Percentiles rank a stretch among this genome's conserved stretches.
phyloP scores from a whole-genome alignment of 805 yeast species.

The Spathaspora girioi region DNA sequence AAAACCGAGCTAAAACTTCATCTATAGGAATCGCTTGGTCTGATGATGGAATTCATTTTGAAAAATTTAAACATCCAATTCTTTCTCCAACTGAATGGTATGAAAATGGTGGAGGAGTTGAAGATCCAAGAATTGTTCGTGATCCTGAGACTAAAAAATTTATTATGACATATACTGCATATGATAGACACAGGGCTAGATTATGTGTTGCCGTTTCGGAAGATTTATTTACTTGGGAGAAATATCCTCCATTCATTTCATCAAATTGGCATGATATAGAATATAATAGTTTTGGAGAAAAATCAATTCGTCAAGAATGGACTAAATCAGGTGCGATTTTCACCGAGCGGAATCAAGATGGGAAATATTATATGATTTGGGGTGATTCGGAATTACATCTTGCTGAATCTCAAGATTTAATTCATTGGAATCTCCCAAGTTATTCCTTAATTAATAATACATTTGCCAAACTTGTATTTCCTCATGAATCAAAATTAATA shows the following conservation, averaged over 20 bases:
- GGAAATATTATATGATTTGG: conserved; percentile 41
- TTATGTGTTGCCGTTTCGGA: conserved; percentile 37
- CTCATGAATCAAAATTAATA: conserved; percentile 33
- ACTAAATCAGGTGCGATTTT: conserved; percentile 42
- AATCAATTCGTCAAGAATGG: conserved; percentile 30
- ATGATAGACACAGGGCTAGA: conserved; percentile 30
- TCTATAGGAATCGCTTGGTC: conserved; percentile 41
- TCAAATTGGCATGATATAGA: conserved; percentile 33
- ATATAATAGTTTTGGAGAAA: conserved; percentile 17
- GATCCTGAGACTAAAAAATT: conserved; percentile 32
- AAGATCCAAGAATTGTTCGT: conserved; percentile 40
- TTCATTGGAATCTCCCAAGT: conserved; percentile 27
- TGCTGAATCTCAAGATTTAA: conserved; percentile 31
- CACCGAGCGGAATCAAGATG: conserved; percentile 27
- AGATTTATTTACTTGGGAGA: conserved; percentile 36
- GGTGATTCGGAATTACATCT: conserved; percentile 38
- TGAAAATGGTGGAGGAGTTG: conserved; percentile 40
- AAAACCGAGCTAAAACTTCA: conserved; percentile 28
- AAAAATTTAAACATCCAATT: conserved; percentile 27
- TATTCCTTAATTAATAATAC: conserved; percentile 11
- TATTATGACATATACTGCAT: conserved; percentile 40
- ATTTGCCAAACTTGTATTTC: conserved; percentile 23
- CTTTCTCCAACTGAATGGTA: conserved; percentile 34
- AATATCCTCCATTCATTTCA: conserved; percentile 31
- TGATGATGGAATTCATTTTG: conserved; percentile 33